Evolutionary conservation across 805 yeast species (phyloP).

Genomic region (Yarrowia hollandica): DNA sequence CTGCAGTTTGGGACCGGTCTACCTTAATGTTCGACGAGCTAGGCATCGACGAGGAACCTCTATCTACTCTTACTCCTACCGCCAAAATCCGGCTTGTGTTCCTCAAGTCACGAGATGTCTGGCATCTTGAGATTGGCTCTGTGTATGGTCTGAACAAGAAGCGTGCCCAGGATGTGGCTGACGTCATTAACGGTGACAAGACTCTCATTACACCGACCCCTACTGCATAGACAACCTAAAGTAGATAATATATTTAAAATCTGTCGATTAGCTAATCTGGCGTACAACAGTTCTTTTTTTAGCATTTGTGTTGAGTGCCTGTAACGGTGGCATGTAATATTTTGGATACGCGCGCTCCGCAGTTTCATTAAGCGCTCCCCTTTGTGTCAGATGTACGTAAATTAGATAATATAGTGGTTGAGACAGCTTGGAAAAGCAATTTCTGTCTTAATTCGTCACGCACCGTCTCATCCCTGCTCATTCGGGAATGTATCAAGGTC

Average conservation of each 20-base stretch:
- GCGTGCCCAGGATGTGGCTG: slow-evolving; percentile 4
- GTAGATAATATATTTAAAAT: background rate
- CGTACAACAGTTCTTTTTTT: background rate
- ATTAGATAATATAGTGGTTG: background rate
- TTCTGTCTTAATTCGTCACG: too few relatives aligned
- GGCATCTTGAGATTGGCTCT: slow-evolving; percentile 2
- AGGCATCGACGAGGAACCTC: slow-evolving; percentile 3
- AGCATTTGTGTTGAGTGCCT: too few relatives aligned
- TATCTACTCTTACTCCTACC: background rate
- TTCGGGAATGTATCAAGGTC: slow-evolving; percentile 5
- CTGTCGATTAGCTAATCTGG: too few relatives aligned
- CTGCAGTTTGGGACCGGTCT: background rate
- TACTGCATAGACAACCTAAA: background rate
- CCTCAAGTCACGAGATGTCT: slow-evolving; percentile 9
- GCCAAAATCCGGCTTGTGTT: slow-evolving; percentile 2
- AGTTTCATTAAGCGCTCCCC: background rate
- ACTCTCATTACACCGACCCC: background rate
- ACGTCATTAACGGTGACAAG: slow-evolving; percentile 8
- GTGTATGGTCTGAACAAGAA: background rate
- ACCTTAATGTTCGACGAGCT: background rate
- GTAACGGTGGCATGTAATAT: too few relatives aligned
- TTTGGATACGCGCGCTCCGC: too few relatives aligned
- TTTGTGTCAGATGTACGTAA: background rate
- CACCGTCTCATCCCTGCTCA: background rate
- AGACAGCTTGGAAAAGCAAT: background rate